A percentile compares a stretch with the other conserved stretches of the same genome.
Conservation (phyloP, 2,329 filamentous ascomycete genomes). For the Penicillium expansum region DNA sequence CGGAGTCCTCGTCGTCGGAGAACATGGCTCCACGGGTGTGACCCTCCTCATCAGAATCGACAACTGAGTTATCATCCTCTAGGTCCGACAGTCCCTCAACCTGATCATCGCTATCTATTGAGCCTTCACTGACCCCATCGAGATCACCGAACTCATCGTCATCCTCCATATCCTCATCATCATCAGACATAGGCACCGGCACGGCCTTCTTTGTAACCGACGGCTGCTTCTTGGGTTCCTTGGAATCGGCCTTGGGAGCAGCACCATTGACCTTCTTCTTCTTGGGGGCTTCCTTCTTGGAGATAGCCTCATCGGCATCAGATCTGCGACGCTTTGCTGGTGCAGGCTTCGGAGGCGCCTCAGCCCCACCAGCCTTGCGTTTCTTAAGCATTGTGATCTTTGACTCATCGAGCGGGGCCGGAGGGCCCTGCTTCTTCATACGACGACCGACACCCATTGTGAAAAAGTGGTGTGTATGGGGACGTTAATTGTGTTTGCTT, state of each 20-base stretch:
- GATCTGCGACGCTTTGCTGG: constrained; percentile 61
- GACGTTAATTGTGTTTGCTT: constrained; percentile 16
- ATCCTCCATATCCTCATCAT: constrained; percentile 38
- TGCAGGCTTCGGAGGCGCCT: constrained; percentile 46
- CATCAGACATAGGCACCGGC: constrained; percentile 25
- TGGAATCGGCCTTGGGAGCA: constrained; percentile 13
- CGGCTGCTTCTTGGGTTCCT: constrained; percentile 34
- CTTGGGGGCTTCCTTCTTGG: constrained; percentile 39
- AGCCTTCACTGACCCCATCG: constrained; percentile 41
- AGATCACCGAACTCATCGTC: constrained; percentile 50
- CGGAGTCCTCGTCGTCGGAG: constrained; percentile 90
- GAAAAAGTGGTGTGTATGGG: constrained; percentile 22
- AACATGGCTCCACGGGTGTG: constrained; percentile 69
- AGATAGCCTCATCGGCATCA: constrained; percentile 43
- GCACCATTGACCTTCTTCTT: constrained; percentile 40
- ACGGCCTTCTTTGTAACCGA: constrained; percentile 17
- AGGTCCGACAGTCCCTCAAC: constrained; percentile 51
- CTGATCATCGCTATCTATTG: constrained; percentile 51
- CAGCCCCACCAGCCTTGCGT: constrained; percentile 74
- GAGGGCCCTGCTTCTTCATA: constrained; percentile 93
- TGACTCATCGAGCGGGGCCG: constrained; percentile 73
- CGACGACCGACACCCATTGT: constrained; percentile 86
- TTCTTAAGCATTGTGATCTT: constrained; percentile 64
- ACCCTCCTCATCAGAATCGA: constrained; percentile 68
- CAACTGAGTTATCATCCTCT: constrained; percentile 56